Conservation (phyloP, 208 protist genomes). For the Acanthamoeba castellanii region DNA sequence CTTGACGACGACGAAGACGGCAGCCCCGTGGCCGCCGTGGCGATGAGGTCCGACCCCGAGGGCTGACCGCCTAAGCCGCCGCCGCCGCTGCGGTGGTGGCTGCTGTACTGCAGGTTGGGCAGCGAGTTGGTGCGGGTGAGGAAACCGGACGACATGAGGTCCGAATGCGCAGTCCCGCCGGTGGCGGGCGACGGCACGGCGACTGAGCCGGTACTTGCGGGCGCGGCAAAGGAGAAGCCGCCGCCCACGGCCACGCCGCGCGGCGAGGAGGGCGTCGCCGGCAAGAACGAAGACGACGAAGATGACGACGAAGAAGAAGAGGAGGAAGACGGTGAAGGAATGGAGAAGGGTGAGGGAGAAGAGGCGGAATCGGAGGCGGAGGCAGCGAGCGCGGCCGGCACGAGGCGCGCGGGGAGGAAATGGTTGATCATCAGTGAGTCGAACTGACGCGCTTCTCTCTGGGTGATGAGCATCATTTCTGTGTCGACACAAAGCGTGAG, state of each 20-base stretch:
- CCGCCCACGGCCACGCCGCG: neutral
- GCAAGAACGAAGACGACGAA: neutral
- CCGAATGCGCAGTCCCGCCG: too few relatives aligned
- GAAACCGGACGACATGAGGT: neutral
- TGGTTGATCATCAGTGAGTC: neutral
- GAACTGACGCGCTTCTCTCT: neutral
- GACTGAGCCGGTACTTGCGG: neutral
- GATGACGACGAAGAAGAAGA: neutral
- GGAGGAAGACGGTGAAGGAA: neutral
- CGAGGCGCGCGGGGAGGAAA: neutral
- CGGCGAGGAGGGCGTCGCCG: neutral
- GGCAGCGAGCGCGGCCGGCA: neutral
- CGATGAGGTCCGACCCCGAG: neutral
- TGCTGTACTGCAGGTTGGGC: neutral
- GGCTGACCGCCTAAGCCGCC: neutral
- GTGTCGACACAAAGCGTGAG: neutral
- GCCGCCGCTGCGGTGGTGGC: neutral
- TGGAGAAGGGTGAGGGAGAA: neutral
- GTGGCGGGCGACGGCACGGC: neutral
- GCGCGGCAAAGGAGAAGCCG: neutral
- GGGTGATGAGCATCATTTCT: neutral
- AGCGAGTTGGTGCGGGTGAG: neutral
- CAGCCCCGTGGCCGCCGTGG: neutral
- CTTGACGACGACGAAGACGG: neutral
- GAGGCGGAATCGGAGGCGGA: neutral